These are phyloP conservation scores for Hypoxylon lienhwacheense DNA, from an alignment of 495 filamentous ascomycete species.

Conservation along the genomic window DNA sequence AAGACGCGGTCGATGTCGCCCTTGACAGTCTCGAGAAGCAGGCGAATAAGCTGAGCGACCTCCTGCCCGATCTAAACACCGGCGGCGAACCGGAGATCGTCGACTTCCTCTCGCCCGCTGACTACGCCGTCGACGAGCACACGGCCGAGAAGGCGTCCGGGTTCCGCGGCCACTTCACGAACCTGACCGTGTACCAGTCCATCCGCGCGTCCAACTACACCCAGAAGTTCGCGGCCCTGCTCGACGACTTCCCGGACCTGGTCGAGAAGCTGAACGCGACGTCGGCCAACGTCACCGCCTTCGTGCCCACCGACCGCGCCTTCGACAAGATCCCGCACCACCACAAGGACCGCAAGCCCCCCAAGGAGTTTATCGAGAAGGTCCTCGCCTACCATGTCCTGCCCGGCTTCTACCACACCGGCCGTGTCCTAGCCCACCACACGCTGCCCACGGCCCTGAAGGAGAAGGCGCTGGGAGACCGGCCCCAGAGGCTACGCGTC, in stretches of 20 bases:
- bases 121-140: constrained; percentile 21
- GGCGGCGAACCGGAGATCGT: constrained; percentile 11
- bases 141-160: not conserved
- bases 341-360: constrained; percentile 49
- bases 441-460: constrained; percentile 72
- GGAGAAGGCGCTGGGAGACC: constrained; percentile 55
- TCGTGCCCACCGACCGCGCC: constrained; percentile 75
- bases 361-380: constrained; percentile 65
- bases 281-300: constrained; percentile 71
- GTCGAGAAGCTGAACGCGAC: constrained; percentile 71
- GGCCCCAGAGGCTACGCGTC: constrained; percentile 69
- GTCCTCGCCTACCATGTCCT: constrained; percentile 72
- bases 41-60: constrained; percentile 30
- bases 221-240: constrained; percentile 69
- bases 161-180: constrained; percentile 46
- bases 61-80: constrained; percentile 3
- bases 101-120: constrained; percentile 31
- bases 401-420: constrained; percentile 61
- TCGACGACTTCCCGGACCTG: constrained; percentile 70
- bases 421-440: constrained; percentile 58
- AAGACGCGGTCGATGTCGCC: constrained; percentile 43
- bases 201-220: constrained; percentile 74
- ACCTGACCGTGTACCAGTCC: constrained; percentile 74
- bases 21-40: constrained; percentile 39
- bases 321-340: constrained; percentile 68